These are phyloP conservation scores for Ensete ventricosum DNA, from an alignment of 176 grass and related monocot genomes.

Conservation along the genomic window DNA sequence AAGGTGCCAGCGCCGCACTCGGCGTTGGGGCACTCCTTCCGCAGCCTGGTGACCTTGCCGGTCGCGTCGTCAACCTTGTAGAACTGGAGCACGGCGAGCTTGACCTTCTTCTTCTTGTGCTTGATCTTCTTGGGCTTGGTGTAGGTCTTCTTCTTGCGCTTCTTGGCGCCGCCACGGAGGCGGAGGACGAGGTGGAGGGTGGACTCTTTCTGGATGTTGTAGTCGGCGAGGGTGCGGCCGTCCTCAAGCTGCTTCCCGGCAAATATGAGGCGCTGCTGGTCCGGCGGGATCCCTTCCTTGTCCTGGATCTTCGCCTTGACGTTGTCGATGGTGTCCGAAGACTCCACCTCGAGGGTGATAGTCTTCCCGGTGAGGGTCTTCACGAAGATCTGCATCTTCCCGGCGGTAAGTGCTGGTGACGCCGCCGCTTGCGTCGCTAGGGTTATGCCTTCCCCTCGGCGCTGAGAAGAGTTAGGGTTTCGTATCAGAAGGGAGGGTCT, in stretches of 20 bases:
- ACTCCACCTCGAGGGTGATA: slow-evolving; percentile 20
- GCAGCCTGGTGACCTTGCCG: slow-evolving; percentile 64
- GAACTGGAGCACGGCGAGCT: slow-evolving; percentile 65
- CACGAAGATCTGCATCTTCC: slow-evolving; percentile 20
- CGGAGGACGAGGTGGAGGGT: slow-evolving; percentile 31
- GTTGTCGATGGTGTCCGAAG: slow-evolving; percentile 14
- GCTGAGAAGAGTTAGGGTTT: too few species aligned
- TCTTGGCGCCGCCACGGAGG: slow-evolving; percentile 61
- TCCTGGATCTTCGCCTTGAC: slow-evolving; percentile 5
- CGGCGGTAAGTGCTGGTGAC: too few species aligned
- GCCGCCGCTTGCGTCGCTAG: not conserved
- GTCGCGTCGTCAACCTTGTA: slow-evolving; percentile 62
- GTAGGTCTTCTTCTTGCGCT: slow-evolving; percentile 83
- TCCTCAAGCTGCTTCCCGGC: slow-evolving; percentile 17
- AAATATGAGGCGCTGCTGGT: slow-evolving; percentile 21
- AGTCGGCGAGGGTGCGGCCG: slow-evolving; percentile 20
- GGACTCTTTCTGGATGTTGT: slow-evolving; percentile 27
- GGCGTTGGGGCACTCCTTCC: slow-evolving; percentile 67
- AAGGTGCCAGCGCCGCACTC: slow-evolving; percentile 59
- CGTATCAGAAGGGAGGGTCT: too few species aligned
- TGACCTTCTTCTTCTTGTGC: slow-evolving; percentile 82
- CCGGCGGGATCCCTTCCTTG: slow-evolving; percentile 11
- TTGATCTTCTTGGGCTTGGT: slow-evolving; percentile 76
- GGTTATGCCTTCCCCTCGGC: too few species aligned
- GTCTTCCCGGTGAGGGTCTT: slow-evolving; percentile 18